phyloP scores from a whole-genome alignment of 1,284 basidiomycete genomes.

The Xerocomus nothofagi region DNA sequence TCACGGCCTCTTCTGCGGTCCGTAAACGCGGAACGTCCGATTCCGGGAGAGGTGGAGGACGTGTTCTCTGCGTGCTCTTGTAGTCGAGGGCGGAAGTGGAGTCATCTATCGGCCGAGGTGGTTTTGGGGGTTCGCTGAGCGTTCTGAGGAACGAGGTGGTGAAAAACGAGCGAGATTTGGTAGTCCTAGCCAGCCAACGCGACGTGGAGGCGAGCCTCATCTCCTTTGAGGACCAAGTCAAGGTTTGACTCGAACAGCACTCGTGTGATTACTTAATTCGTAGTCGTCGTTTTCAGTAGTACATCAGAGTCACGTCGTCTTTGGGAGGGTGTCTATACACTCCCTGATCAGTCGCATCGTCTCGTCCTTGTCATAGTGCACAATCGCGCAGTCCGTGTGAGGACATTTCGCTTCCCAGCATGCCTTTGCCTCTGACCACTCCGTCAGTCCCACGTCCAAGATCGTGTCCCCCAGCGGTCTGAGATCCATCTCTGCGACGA shows the following conservation, averaged over 20 bases:
- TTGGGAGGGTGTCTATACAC: constrained; percentile 51
- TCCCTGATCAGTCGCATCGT: constrained; percentile 54
- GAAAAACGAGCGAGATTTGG: constrained; percentile 19
- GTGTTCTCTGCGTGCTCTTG: constrained; percentile 72
- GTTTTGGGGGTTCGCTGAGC: constrained; percentile 41
- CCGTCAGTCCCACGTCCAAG: constrained; percentile 44
- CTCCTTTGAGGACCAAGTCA: not conserved
- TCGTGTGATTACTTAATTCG: constrained; percentile 17
- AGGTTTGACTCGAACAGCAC: not conserved
- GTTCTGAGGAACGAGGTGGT: constrained; percentile 14
- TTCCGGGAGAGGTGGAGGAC: constrained; percentile 76
- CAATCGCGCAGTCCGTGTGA: constrained; percentile 43
- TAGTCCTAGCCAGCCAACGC: constrained; percentile 20
- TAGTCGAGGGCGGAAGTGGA: constrained; percentile 95
- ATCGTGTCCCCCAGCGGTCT: constrained; percentile 60
- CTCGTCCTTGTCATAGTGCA: constrained; percentile 56
- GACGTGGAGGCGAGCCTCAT: constrained; percentile 17
- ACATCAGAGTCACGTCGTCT: constrained; percentile 26
- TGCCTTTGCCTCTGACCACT: constrained; percentile 55
- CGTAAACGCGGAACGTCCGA: constrained; percentile 74
- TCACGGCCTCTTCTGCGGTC: constrained; percentile 91
- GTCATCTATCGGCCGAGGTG: constrained; percentile 77
- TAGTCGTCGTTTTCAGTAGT: not conserved
- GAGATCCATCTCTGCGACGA: constrained; percentile 55
- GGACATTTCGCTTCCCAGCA: constrained; percentile 60